Conservation (phyloP, 2,329 filamentous ascomycete species). For the Ceratocystis lukuohia region DNA sequence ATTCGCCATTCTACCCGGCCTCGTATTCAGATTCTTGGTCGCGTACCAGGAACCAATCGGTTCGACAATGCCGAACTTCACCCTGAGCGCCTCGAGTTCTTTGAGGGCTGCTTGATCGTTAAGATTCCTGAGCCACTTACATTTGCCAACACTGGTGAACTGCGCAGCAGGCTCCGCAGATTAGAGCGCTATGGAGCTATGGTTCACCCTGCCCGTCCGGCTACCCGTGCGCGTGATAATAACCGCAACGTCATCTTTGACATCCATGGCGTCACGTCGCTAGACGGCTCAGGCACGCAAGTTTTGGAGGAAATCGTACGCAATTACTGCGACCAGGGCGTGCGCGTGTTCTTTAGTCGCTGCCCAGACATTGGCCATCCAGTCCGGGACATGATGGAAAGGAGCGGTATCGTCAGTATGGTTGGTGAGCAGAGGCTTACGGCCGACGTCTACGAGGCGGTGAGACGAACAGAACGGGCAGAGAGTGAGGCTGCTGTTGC, state of each 20-base stretch:
- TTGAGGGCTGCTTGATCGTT: constrained; percentile 86
- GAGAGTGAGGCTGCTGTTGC: neutral
- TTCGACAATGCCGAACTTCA: constrained; percentile 77
- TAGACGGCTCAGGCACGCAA: constrained; percentile 87
- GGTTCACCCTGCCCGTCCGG: constrained; percentile 77
- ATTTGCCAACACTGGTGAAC: constrained; percentile 88
- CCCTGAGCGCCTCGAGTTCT: constrained; percentile 64
- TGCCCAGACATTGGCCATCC: constrained; percentile 36
- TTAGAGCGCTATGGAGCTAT: constrained; percentile 84
- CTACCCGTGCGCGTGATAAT: constrained; percentile 60
- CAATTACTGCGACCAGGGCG: constrained; percentile 61
- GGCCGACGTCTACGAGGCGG: constrained; percentile 66
- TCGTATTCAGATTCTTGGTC: constrained; percentile 89
- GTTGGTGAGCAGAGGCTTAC: constrained; percentile 70
- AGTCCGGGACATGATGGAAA: constrained; percentile 60
- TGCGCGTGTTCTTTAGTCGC: constrained; percentile 61
- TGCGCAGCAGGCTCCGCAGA: constrained; percentile 69
- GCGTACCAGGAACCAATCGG: constrained; percentile 65
- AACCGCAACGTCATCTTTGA: constrained; percentile 94
- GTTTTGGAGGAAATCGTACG: constrained; percentile 82
- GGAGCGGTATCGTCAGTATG: constrained; percentile 72
- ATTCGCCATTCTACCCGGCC: constrained; percentile 84
- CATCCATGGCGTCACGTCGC: constrained; percentile 87
- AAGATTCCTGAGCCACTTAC: constrained; percentile 96
- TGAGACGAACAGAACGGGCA: constrained; percentile 56